Conservation (phyloP, 2,329 filamentous ascomycete genomes). For the Sporothrix brunneoviolacea region DNA sequence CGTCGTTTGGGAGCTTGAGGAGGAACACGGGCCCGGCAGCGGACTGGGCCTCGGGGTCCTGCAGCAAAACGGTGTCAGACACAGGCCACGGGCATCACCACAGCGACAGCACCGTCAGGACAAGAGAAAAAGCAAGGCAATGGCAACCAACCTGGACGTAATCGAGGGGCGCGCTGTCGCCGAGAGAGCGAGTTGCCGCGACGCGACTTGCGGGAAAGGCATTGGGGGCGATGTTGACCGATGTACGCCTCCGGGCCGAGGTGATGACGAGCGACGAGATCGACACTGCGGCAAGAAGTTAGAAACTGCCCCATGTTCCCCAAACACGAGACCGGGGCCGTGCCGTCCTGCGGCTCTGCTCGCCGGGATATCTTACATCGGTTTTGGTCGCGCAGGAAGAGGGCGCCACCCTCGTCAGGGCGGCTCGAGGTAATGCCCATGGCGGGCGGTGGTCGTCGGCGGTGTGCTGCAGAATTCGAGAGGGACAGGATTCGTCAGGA, state of each 20-base stretch:
- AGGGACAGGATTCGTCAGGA: not conserved
- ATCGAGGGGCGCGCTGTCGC: conserved; percentile 73
- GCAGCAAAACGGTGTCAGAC: not conserved
- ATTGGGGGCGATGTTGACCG: conserved; percentile 77
- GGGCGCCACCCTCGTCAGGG: conserved; percentile 70
- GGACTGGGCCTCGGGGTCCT: conserved; percentile 69
- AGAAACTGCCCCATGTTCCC: too few species aligned
- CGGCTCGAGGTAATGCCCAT: conserved; percentile 94
- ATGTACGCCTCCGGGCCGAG: conserved; percentile 68
- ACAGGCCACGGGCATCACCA: too few species aligned
- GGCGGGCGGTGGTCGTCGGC: conserved; percentile 25
- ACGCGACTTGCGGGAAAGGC: conserved; percentile 78
- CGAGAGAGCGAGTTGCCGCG: conserved; percentile 61
- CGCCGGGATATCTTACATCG: too few species aligned
- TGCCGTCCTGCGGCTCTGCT: too few species aligned
- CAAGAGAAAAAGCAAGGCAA: not conserved
- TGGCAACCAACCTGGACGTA: conserved; percentile 70
- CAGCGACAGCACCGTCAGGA: not conserved
- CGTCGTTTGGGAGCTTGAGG: conserved; percentile 79
- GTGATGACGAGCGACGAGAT: conserved; percentile 78
- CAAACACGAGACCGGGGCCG: too few species aligned
- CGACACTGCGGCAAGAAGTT: conserved; percentile 57
- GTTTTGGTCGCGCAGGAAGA: conserved; percentile 87
- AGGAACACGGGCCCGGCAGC: conserved; percentile 63
- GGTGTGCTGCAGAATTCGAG: not conserved